Conservation (phyloP, 2,329 filamentous ascomycete species). For the Claviceps arundinis region DNA sequence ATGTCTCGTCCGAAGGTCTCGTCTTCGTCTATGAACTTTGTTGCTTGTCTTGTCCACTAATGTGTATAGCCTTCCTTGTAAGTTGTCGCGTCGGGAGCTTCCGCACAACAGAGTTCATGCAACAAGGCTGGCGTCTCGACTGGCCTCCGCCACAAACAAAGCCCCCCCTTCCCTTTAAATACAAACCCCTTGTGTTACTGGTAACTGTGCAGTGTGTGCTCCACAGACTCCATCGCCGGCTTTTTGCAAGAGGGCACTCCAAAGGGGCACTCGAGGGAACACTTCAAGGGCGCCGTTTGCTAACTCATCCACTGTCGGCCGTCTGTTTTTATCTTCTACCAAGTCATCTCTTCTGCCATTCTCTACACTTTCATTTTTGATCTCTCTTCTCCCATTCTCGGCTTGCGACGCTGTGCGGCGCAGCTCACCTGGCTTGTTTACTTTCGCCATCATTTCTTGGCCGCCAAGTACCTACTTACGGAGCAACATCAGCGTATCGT, state of each 20-base stretch:
- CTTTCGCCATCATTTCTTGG: neutral
- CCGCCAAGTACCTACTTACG: neutral
- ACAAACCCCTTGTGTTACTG: neutral
- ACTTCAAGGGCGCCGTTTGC: neutral
- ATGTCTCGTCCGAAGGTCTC: no score
- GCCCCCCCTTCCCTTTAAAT: neutral
- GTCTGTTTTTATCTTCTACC: neutral
- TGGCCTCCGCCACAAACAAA: neutral
- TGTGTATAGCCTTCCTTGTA: no score
- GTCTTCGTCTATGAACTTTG: no score
- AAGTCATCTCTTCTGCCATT: slow-evolving; percentile 1
- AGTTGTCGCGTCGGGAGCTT: neutral
- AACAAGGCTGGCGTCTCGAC: neutral
- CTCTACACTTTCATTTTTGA: slow-evolving; percentile 1
- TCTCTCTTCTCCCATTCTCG: neutral
- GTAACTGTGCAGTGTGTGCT: neutral
- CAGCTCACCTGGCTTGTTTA: neutral
- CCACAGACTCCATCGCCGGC: neutral
- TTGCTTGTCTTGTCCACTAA: no score
- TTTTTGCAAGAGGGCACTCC: no score
- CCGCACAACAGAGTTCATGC: neutral
- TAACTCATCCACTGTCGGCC: neutral
- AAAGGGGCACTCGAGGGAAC: neutral
- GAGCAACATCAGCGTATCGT: neutral
- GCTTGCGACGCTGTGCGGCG: slow-evolving; percentile 4